Percentiles rank a stretch among this genome's conserved stretches.
Conservation (phyloP, 495 filamentous ascomycete genomes). For the Talaromyces wortmannii region DNA sequence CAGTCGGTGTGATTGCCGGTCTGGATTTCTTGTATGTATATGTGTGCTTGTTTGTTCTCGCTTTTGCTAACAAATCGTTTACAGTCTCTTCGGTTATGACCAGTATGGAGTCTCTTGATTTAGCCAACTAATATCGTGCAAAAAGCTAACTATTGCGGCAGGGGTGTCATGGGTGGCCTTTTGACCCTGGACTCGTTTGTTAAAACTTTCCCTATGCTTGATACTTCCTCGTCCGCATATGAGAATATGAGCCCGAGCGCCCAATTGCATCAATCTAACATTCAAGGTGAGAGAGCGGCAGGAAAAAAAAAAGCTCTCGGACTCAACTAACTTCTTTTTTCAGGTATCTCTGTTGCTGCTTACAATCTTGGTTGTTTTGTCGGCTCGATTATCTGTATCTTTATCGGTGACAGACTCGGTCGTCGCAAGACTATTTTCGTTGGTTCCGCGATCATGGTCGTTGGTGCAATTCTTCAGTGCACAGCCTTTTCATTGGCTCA, state of each 20-base stretch:
- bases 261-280: constrained; percentile 40
- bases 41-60: background rate
- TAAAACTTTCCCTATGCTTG: constrained; percentile 49
- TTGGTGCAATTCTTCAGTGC: constrained; percentile 61
- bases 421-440: constrained; percentile 63
- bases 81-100: constrained; percentile 29
- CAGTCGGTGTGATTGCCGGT: constrained; percentile 60
- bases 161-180: constrained; percentile 54
- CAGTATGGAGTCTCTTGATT: too few species aligned
- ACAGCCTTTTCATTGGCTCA: constrained; percentile 54
- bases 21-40: constrained; percentile 52
- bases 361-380: constrained; percentile 77
- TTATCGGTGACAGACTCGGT: constrained; percentile 64
- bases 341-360: constrained; percentile 51
- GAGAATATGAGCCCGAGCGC: constrained; percentile 14
- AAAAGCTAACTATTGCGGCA: constrained; percentile 14
- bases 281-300: constrained; percentile 37
- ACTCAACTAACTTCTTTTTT: background rate
- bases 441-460: constrained; percentile 61
- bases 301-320: background rate
- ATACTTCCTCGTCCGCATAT: constrained; percentile 27
- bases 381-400: constrained; percentile 62
- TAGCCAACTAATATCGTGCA: too few species aligned
- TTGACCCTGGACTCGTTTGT: constrained; percentile 48
- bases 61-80: constrained; percentile 3